phyloP scores from a whole-genome alignment of 768 basidiomycete species.

The Psilocybe sp. region DNA sequence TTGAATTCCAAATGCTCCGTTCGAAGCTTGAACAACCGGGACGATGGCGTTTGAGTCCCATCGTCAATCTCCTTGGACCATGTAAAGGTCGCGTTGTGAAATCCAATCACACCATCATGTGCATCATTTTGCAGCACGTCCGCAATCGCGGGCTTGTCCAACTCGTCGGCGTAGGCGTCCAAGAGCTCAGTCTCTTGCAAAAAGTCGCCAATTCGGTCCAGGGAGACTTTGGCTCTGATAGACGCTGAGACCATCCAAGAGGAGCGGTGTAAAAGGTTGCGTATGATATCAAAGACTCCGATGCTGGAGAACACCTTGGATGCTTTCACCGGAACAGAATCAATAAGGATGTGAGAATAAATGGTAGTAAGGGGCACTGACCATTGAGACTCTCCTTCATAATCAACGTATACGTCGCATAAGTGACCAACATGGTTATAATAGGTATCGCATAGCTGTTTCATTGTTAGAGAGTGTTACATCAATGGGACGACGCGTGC shows the following conservation, averaged over 20 bases:
- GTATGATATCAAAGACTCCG: conserved; percentile 55
- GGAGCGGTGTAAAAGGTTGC: conserved; percentile 11
- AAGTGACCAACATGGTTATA: conserved; percentile 66
- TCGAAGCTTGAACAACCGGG: conserved; percentile 47
- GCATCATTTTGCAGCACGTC: background rate
- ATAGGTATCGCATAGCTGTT: conserved; percentile 60
- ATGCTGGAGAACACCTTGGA: conserved; percentile 55
- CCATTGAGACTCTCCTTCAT: conserved; percentile 23
- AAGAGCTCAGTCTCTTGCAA: conserved; percentile 47
- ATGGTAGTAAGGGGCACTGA: conserved; percentile 1
- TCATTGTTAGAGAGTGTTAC: background rate
- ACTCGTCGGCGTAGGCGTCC: conserved; percentile 26
- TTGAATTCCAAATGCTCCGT: conserved; percentile 55
- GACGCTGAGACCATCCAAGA: conserved; percentile 10
- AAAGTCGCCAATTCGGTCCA: conserved; percentile 50
- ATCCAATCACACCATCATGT: conserved; percentile 37
- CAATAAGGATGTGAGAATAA: background rate
- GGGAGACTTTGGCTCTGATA: conserved; percentile 54
- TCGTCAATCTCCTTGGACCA: conserved; percentile 44
- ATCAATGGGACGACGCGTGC: background rate
- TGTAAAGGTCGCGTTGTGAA: conserved; percentile 50
- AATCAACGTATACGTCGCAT: conserved; percentile 49
- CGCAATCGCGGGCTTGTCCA: background rate
- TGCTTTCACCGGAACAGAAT: conserved; percentile 24
- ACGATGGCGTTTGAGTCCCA: conserved; percentile 37